A percentile compares a stretch with the other conserved stretches of the same genome.
phyloP scores from a whole-genome alignment of 306 rosid genomes.

The Sechiopsis laciniata region DNA sequence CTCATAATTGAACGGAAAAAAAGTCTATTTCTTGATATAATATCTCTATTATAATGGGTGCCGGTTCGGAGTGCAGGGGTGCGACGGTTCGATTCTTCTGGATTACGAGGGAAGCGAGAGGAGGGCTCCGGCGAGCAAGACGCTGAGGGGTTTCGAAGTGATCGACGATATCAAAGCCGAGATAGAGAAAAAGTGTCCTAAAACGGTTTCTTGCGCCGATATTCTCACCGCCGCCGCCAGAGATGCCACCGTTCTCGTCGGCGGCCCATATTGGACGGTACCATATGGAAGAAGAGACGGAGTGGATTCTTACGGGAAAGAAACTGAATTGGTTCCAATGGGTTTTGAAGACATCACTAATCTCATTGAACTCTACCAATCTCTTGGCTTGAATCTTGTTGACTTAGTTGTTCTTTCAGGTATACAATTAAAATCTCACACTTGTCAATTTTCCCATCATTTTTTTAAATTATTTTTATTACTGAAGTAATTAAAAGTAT shows the following conservation, averaged over 20 bases:
- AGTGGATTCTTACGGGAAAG: conserved; percentile 40
- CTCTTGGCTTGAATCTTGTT: conserved; percentile 49
- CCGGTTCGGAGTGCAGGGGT: no score
- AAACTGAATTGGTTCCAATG: conserved; percentile 54
- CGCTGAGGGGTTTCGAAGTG: conserved; percentile 69
- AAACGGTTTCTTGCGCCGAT: conserved; percentile 68
- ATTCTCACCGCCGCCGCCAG: conserved; percentile 57
- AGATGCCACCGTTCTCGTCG: conserved; percentile 58
- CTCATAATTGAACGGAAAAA: no score
- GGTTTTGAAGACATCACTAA: conserved; percentile 58
- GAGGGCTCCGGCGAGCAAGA: conserved; percentile 50
- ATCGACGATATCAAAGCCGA: conserved; percentile 72
- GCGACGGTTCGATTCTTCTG: conserved; percentile 68
- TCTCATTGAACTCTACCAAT: conserved; percentile 54
- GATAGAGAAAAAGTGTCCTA: conserved; percentile 59
- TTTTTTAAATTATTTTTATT: no score
- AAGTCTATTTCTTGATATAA: no score
- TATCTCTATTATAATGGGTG: no score
- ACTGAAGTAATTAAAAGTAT: no score
- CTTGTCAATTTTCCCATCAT: no score
- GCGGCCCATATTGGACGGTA: conserved; percentile 69
- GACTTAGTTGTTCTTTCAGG: conserved; percentile 81
- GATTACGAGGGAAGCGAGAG: conserved; percentile 77
- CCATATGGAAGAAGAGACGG: conserved; percentile 80
- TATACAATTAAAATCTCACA: conserved; percentile 3